Evolutionary conservation across 306 rosid species (phyloP).

Genomic region (Myrica gale): DNA sequence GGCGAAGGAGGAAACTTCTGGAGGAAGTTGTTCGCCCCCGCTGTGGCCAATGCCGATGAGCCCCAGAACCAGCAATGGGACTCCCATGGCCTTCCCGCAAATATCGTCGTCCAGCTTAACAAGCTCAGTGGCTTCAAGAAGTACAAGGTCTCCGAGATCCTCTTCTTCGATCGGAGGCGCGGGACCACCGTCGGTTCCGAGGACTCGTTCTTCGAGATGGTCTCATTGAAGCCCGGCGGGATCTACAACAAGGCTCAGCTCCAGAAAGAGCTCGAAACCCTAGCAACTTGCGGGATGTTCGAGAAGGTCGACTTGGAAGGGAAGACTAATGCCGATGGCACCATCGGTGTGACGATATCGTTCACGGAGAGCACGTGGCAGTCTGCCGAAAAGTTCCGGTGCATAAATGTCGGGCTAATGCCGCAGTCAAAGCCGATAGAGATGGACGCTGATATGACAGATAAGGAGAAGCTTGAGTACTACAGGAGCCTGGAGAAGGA

Average conservation of each 20-base stretch:
- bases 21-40: slow-evolving; percentile 43
- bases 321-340: slow-evolving; percentile 82
- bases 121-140: slow-evolving; percentile 89
- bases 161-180: slow-evolving; percentile 66
- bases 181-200: slow-evolving; percentile 57
- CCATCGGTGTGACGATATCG: slow-evolving; percentile 54
- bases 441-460: slow-evolving; percentile 92
- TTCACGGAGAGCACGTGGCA: slow-evolving; percentile 94
- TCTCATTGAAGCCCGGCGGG: slow-evolving; percentile 74
- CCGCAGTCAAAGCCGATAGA: slow-evolving; percentile 73
- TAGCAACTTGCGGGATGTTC: slow-evolving; percentile 92
- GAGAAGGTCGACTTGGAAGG: slow-evolving; percentile 95
- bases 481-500: slow-evolving; percentile 76
- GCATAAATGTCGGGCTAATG: slow-evolving; percentile 88
- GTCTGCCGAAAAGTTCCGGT: slow-evolving; percentile 71
- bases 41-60: slow-evolving; percentile 74
- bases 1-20: slow-evolving; percentile 56
- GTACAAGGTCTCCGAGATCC: slow-evolving; percentile 73
- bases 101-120: slow-evolving; percentile 68
- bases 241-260: slow-evolving; percentile 79
- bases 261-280: slow-evolving; percentile 78
- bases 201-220: slow-evolving; percentile 92
- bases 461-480: slow-evolving; percentile 81
- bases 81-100: slow-evolving; percentile 82
- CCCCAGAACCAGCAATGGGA: slow-evolving; percentile 68